These are phyloP conservation scores for Penicillium sp. DNA, from an alignment of 2,329 filamentous ascomycete species.

Conservation along the genomic window DNA sequence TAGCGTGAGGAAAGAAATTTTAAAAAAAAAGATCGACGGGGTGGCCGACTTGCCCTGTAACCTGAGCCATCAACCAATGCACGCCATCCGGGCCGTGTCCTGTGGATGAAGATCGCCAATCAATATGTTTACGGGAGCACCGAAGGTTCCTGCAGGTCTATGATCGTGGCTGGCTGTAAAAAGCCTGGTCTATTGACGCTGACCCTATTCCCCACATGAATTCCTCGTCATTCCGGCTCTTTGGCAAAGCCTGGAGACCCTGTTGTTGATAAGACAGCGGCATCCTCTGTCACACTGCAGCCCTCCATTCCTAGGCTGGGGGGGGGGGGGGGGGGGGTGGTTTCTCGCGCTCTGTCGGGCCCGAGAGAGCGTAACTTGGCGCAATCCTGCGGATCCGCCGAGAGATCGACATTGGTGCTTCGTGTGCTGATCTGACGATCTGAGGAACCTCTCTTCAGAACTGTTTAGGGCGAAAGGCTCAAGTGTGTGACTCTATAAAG, in stretches of 20 bases:
- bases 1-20: not conserved
- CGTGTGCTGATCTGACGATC: not conserved
- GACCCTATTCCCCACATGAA: not conserved
- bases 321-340: too few species aligned
- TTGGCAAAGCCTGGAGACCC: not conserved
- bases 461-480: not conserved
- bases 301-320: not conserved
- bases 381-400: not conserved
- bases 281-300: constrained; percentile 1
- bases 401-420: not conserved
- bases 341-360: not conserved
- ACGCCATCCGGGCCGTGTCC: not conserved
- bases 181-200: not conserved
- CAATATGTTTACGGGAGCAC: constrained; percentile 5
- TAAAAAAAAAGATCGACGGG: not conserved
- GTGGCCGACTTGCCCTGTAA: not conserved
- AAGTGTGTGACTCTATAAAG: not conserved
- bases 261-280: too few species aligned
- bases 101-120: constrained; percentile 3
- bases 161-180: constrained; percentile 21
- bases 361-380: not conserved
- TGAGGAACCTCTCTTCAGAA: not conserved
- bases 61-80: constrained; percentile 2
- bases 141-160: constrained; percentile 22
- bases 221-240: not conserved